Evolutionary conservation across 352 stramenopile species (phyloP), one percentile per base, ranked within the genome.

Genomic region (Globisporangium perplexum): DNA sequence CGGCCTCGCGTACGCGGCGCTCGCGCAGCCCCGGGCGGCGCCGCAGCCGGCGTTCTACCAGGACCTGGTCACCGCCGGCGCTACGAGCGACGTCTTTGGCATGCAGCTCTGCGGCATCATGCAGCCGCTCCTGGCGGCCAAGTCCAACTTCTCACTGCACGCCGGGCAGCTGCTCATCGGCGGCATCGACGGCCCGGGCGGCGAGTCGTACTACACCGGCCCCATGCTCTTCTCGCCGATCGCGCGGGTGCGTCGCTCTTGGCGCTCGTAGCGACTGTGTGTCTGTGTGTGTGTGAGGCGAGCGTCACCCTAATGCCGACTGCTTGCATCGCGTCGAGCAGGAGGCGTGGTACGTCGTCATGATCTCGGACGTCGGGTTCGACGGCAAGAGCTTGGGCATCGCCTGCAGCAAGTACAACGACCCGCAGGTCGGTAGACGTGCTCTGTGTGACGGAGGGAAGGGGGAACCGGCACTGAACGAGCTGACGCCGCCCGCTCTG

Each of bases 301-400:
- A n/a, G n/a, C n/a, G n/a, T n/a, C n/a, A n/a, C n/a, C n/a, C n/a
- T n/a, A n/a, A n/a, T n/a, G n/a, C n/a, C n/a, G n/a, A n/a, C n/a
- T n/a, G n/a, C n/a, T n/a, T n/a, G n/a, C n/a, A n/a, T n/a, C n/a
- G n/a, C 35, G 14, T 48, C 20, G 11, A 20, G 20, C 45, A 91
- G 78, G 73, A 91, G 72, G 75, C 77, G 17, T 93, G 83, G 83
- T 93, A 86, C 60, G 74, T 89, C 52, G 70, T 90, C n/a, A 72
- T 73, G 33, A 72, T 93, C 33, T 76, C 82, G 7, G 81, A 90
- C 51, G 70, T 93, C 43, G 83, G 77, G 24, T 89, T 83, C 33
- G 64, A 77, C 45, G 70, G 67, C 18, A 72, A 69, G 8, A 88
- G 77, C 28, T 65, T 92, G 5, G 74, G 70, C 1, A 49, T 92